These are phyloP conservation scores for Nicotiana sylvestris DNA, from an alignment of 257 asterid genomes.

Conservation along the genomic window DNA sequence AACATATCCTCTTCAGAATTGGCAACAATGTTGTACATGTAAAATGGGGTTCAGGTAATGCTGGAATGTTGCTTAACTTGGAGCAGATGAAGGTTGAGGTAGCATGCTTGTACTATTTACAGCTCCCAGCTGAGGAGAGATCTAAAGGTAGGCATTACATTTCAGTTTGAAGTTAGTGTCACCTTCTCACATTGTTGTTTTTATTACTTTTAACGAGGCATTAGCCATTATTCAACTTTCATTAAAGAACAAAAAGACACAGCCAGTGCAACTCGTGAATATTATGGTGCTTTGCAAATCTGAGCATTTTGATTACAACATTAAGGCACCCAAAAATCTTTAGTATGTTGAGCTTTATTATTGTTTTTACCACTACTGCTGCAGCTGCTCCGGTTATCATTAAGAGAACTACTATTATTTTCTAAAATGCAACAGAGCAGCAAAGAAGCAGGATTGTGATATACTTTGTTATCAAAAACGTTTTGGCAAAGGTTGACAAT, in stretches of 20 bases:
- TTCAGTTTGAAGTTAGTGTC: conserved; percentile 17
- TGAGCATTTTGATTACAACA: background rate
- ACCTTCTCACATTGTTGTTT: conserved; percentile 5
- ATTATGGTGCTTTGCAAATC: background rate
- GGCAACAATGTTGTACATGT: conserved; percentile 47
- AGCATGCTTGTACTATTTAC: conserved; percentile 80
- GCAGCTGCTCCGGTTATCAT: background rate
- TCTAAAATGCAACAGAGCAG: background rate
- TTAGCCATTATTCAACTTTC: background rate
- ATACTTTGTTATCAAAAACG: background rate
- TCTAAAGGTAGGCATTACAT: conserved; percentile 50
- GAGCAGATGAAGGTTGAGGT: conserved; percentile 72
- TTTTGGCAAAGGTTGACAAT: background rate
- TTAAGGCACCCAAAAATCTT: background rate
- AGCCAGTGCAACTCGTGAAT: conserved; percentile 5
- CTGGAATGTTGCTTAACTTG: conserved; percentile 45
- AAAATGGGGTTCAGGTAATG: conserved; percentile 35
- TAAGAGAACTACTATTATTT: background rate
- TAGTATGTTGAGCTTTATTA: background rate
- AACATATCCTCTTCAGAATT: conserved; percentile 47
- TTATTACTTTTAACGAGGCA: background rate
- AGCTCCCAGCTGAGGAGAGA: conserved; percentile 60
- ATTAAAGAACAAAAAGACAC: background rate
- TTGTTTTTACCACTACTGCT: background rate
- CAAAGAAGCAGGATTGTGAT: background rate